A percentile compares a stretch with the other conserved stretches of the same genome.
These are phyloP conservation scores for Nyctanthes arbortristis DNA, from an alignment of 257 asterid species.

Conservation along the genomic window DNA sequence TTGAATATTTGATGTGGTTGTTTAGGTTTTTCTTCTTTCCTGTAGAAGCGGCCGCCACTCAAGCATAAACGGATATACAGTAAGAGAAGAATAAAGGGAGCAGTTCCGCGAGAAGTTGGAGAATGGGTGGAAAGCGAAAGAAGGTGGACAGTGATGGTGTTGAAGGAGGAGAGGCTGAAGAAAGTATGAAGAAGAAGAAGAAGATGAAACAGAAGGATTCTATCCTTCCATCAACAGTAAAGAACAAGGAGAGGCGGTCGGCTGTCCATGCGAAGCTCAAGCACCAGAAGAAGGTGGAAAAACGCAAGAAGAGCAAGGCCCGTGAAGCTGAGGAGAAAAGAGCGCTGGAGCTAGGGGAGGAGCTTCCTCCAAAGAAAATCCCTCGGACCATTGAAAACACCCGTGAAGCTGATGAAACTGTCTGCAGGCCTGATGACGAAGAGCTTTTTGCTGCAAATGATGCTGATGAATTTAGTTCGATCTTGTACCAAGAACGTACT, in stretches of 20 bases:
- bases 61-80: too few relatives aligned
- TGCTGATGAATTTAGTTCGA: constrained; percentile 79
- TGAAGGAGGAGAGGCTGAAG: constrained; percentile 9
- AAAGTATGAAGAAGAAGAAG: constrained; percentile 15
- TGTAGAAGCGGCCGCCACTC: too few relatives aligned
- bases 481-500: constrained; percentile 53
- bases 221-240: constrained; percentile 70
- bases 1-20: too few relatives aligned
- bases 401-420: constrained; percentile 82
- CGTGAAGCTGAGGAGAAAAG: constrained; percentile 78
- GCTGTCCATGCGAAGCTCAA: constrained; percentile 76
- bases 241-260: constrained; percentile 85
- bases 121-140: constrained; percentile 24
- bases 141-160: constrained; percentile 1
- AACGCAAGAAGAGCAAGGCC: constrained; percentile 63
- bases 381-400: constrained; percentile 96
- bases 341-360: constrained; percentile 93
- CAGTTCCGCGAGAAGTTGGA: too few relatives aligned
- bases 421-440: constrained; percentile 88
- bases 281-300: constrained; percentile 73
- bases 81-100: too few relatives aligned
- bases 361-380: constrained; percentile 64
- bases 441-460: constrained; percentile 87
- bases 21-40: too few relatives aligned
- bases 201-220: too few relatives aligned